Base-by-base conservation (phyloP, 2,329 filamentous ascomycete genomes). In the Monilinia polystroma region DNA sequence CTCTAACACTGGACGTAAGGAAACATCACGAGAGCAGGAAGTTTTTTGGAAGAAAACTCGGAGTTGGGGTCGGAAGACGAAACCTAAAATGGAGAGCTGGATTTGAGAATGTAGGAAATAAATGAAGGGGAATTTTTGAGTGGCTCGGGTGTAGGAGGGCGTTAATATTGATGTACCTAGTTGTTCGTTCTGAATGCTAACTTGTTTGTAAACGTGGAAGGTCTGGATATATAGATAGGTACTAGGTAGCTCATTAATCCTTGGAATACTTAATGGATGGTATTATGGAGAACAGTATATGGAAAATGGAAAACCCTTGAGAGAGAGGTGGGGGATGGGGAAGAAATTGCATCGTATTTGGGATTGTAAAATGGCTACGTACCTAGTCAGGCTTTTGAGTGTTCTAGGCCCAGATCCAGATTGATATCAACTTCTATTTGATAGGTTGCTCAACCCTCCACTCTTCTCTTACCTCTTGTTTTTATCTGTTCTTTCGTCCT, bases 51-150 rank as follows among this genome's bases (percentile, higher is more conserved):
- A 52, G 23, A 64, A 64, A 38, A 41, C 23, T 47, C 53, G 63
- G 3, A 65, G 41, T 29, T 65, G 63, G 63, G 63, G 63, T 41
- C n/a, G 63, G 4, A 65, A 52, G n/a, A 47, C 45, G 18, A 58
- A 58, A 20, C 45, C 54, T 26, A 51, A 65, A 41, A 20, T 41
- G 32, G 62, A 64, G 45, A 45, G 47, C 5, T 59, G 63, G 63
- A 65, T 58, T 51, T 59, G n/a, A 43, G 29, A 3, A 32, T 32
- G 3, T 18, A 20, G 23, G 18, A 51, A 8, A 49, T n/a, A 43
- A 59, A 18, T 2, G 35, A 26, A 4, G 6, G 32, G 32, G 16
- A 14, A n/a, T 35, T 32, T n/a, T 26, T 56, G 41, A 6, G 10
- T 58, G 6, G 41, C 32, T 41, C 26, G n/a, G 35, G 26, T 43